Base-by-base conservation (phyloP, 805 yeast species). In the Zygoascus flipseniorum region DNA sequence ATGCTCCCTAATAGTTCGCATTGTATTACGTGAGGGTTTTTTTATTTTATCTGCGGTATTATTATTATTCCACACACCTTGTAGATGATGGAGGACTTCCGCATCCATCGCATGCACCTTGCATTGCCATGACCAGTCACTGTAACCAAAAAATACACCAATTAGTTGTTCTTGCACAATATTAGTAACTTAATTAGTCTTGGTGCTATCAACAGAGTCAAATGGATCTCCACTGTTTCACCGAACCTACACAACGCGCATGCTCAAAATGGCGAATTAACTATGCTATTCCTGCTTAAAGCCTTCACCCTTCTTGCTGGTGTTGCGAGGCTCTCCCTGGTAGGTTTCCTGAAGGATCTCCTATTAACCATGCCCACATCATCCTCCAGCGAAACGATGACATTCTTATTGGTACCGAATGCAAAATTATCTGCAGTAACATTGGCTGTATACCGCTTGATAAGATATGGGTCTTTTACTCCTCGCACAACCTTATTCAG, bases 391-490 rank as follows among this genome's bases (percentile, higher is more conserved):
- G 95, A 86, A 49, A 88, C 76, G 55, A 87, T 79, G 50, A 89
- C 85, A 51, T 83, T 80, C 61, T 79, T 76, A 58, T 82, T 83
- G 18, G 86, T 77, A 26, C 88, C 89, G 65, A 79, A 86, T 63
- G 78, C 78, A 77, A 89, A 89, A 64, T 85, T 84, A 62, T 87
- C 92, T 43, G 85, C 88, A 52, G 86, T 78, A 55, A 89, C 81
- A 44, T 77, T 70, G 44, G 78, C 77, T 20, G 74, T 69, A 65
- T 85, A 85, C 53, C 80, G 74, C 66, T 79, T 82, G 64, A 90
- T 82, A 49, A 75, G 69, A 65, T 86, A 87, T 6, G 85, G 77
- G 26, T 73, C 76, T 44, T 69, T 69, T 53, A 77, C 79, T 52
- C 81, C 80, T 45, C 71, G 70, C 44, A 83, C 64, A 13, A 85